These are phyloP conservation scores for Taxawa tesnikishii DNA, from an alignment of 2,329 filamentous ascomycete species.

Conservation along the genomic window DNA sequence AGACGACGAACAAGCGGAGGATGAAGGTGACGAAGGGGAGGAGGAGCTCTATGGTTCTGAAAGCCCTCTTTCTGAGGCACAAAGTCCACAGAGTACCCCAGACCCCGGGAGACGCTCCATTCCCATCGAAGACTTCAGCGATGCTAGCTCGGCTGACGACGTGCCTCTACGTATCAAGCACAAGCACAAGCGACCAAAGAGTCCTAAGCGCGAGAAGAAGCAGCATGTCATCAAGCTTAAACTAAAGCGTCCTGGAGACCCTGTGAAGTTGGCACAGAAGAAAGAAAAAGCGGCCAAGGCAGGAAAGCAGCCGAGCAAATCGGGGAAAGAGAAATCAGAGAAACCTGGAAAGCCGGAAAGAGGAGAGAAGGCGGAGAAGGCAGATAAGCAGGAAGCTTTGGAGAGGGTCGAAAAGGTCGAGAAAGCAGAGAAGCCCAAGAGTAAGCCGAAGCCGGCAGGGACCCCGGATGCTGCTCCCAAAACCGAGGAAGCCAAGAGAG, in stretches of 20 bases:
- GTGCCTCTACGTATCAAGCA: slow-evolving; percentile 9
- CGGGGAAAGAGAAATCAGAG: slow-evolving; percentile 11
- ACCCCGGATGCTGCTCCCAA: slow-evolving; percentile 1
- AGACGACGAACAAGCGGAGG: slow-evolving; percentile 47
- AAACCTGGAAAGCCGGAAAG: slow-evolving; percentile 3
- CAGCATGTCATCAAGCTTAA: slow-evolving; percentile 15
- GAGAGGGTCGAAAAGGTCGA: slow-evolving; percentile 13
- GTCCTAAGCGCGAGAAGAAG: too few relatives aligned
- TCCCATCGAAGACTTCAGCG: slow-evolving; percentile 41
- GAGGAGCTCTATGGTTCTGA: slow-evolving; percentile 24
- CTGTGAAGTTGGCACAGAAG: too few relatives aligned
- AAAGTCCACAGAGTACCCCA: slow-evolving; percentile 8
- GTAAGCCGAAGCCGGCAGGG: slow-evolving; percentile 3
- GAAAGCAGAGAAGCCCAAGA: slow-evolving; percentile 10
- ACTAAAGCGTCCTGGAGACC: too few relatives aligned
- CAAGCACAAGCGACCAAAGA: slow-evolving; percentile 9
- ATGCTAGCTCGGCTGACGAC: slow-evolving; percentile 13
- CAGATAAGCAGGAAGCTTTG: slow-evolving; percentile 9
- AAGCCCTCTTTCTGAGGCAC: slow-evolving; percentile 7
- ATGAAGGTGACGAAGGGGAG: slow-evolving; percentile 43
- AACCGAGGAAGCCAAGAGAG: slow-evolving; percentile 4
- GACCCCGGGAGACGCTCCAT: slow-evolving; percentile 26
- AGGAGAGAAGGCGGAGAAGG: slow-evolving; percentile 5
- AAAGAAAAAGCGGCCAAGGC: slow-evolving; percentile 11
- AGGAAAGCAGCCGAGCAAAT: slow-evolving; percentile 6